These are phyloP conservation scores for Coelastrella sp. DNA, from an alignment of 139 green algal species.

Conservation along the genomic window DNA sequence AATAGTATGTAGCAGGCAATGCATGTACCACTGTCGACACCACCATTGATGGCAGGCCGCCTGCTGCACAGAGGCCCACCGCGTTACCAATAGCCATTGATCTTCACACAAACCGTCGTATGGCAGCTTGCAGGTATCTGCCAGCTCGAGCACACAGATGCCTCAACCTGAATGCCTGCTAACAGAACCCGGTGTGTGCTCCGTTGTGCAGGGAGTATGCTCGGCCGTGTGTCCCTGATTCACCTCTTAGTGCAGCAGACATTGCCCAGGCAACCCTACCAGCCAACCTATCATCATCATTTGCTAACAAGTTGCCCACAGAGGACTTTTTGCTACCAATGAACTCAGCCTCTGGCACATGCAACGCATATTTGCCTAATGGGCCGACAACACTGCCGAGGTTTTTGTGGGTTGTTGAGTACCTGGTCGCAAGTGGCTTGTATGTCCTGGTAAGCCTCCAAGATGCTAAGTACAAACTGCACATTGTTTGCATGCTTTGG, in stretches of 20 bases:
- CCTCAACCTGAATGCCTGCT: too few relatives aligned
- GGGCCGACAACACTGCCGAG: slow-evolving; percentile 54
- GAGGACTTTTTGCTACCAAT: not conserved
- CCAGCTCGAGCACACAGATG: too few relatives aligned
- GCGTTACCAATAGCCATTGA: too few relatives aligned
- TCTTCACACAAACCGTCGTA: too few relatives aligned
- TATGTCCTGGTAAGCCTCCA: slow-evolving; percentile 60
- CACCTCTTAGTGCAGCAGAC: not conserved
- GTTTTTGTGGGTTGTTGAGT: slow-evolving; percentile 67
- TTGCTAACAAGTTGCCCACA: not conserved
- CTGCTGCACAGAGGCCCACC: too few relatives aligned
- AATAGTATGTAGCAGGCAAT: too few relatives aligned
- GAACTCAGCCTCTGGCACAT: not conserved
- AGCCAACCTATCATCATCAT: not conserved
- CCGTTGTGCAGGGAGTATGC: not conserved
- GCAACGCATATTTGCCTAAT: slow-evolving; percentile 58
- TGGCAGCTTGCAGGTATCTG: too few relatives aligned
- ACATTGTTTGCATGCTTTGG: too few relatives aligned
- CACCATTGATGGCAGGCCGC: too few relatives aligned
- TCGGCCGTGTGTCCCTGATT: not conserved
- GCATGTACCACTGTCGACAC: too few relatives aligned
- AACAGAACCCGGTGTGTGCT: not conserved
- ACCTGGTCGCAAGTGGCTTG: slow-evolving; percentile 65
- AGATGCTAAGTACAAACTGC: too few relatives aligned
- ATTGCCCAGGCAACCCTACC: slow-evolving; percentile 10